phyloP scores from a whole-genome alignment of 345 rosid genomes.

The Isatis tinctoria region DNA sequence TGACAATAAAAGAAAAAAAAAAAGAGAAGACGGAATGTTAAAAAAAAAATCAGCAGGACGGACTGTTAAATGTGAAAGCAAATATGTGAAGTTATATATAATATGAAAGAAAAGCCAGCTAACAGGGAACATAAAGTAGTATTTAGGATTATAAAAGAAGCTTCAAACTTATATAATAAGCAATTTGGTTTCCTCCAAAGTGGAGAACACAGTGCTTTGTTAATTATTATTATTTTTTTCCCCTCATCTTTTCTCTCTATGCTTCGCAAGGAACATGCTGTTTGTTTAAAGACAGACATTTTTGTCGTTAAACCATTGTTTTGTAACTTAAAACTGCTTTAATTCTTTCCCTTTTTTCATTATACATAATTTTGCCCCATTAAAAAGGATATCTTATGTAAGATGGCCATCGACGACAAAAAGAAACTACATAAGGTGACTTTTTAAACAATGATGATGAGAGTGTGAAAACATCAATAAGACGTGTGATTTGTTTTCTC shows the following conservation, averaged over 20 bases:
- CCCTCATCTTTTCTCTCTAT: slow-evolving; percentile 14
- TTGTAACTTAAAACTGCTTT: slow-evolving; percentile 11
- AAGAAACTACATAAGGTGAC: background rate
- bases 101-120: background rate
- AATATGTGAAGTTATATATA: slow-evolving; percentile 8
- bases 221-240: slow-evolving; percentile 5
- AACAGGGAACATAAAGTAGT: slow-evolving; percentile 28
- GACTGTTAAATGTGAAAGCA: slow-evolving; percentile 26
- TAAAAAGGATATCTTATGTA: background rate
- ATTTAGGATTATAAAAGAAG: slow-evolving; percentile 12
- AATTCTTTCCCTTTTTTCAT: background rate
- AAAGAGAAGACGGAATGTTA: slow-evolving; percentile 5
- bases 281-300: slow-evolving; percentile 31
- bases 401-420: slow-evolving; percentile 9
- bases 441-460: slow-evolving; percentile 17
- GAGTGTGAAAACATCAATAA: slow-evolving; percentile 18
- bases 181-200: slow-evolving; percentile 29
- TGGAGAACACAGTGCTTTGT: slow-evolving; percentile 31
- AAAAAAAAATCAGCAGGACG: background rate
- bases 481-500: slow-evolving; percentile 11
- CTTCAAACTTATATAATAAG: slow-evolving; percentile 14
- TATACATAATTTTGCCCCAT: background rate
- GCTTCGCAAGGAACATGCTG: slow-evolving; percentile 22
- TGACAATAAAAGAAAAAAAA: too few species aligned
- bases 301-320: slow-evolving; percentile 16